Percentiles rank a stretch among this genome's conserved stretches.
Evolutionary conservation across 768 basidiomycete species (phyloP).

Genomic region (Suillus plorans): DNA sequence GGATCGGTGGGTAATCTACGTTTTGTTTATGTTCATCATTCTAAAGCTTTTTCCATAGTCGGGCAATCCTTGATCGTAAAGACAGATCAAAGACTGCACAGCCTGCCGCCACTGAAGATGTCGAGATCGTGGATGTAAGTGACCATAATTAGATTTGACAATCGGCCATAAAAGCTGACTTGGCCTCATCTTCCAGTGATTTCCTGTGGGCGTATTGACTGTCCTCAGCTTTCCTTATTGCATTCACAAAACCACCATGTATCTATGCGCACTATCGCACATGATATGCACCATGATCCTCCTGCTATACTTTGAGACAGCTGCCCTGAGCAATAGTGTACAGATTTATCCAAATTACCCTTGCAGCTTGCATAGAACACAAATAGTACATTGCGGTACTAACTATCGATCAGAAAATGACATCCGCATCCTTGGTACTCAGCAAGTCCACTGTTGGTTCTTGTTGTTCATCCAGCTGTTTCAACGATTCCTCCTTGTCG

Average conservation of each 20-base stretch:
- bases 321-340: background rate
- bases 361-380: constrained; percentile 2
- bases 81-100: constrained; percentile 65
- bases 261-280: constrained; percentile 54
- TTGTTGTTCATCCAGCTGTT: constrained; percentile 18
- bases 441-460: constrained; percentile 60
- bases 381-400: constrained; percentile 8
- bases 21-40: background rate
- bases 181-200: constrained; percentile 33
- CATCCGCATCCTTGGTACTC: constrained; percentile 85
- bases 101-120: constrained; percentile 50
- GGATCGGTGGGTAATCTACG: constrained; percentile 55
- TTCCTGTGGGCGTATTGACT: constrained; percentile 18
- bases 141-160: constrained; percentile 6
- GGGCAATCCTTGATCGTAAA: constrained; percentile 86
- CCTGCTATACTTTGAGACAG: constrained; percentile 6
- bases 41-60: constrained; percentile 41
- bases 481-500: constrained; percentile 30
- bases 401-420: constrained; percentile 71
- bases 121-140: constrained; percentile 82
- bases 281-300: constrained; percentile 56
- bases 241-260: constrained; percentile 60
- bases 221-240: constrained; percentile 14
- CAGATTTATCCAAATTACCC: background rate
- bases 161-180: constrained; percentile 14